Base-by-base conservation (phyloP, 148 eudicot species). In the Nepenthes mirabilis region DNA sequence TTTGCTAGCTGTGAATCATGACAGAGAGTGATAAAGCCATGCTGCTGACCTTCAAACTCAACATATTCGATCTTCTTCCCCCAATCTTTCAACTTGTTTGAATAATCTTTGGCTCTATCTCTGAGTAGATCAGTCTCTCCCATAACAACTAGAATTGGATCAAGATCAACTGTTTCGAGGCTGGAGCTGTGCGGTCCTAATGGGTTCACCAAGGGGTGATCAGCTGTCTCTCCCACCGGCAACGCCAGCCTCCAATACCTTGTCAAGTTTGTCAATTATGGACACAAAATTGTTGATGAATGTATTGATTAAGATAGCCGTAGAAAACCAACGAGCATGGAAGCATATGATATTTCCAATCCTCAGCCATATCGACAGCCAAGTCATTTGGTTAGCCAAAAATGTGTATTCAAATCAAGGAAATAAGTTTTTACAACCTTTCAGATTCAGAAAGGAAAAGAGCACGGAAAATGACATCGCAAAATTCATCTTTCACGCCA, bases 241-340 rank as follows among this genome's bases (percentile, higher is more conserved):
- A 75, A 65, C 9, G 88, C 78, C 43, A 83, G 68, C 78, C 86
- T 84, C 90, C 90, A 84, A 66, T 64, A 84, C 80, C 90, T 84
- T 52, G 13, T 5, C 11, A 43, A 32, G 13, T 45, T 3, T 23
- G 11, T 55, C 5, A 33, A 36, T 55, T 49, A 45, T 45, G 48
- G 3, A 49, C 52, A 5, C 52, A 49, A 11, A 49, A 49, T n/a
- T 5, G 48, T 1, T 34, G 23, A 36, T 56, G 37, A 34, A 32
- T 55, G 32, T 10, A 1, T 56, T 56, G 36, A 34, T 33, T 56
- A 56, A 34, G 12, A 34, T 6, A 56, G 40, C 34, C 34, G 13
- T n/a, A 35, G 59, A 33, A 56, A 34, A 11, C 59, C 34, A 33
- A 35, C 34, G 32, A 14, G 36, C 34, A 5, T 2, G n/a, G 40